Conservation (phyloP, 116 monocot species). For the Trichopus zeylanicus region DNA sequence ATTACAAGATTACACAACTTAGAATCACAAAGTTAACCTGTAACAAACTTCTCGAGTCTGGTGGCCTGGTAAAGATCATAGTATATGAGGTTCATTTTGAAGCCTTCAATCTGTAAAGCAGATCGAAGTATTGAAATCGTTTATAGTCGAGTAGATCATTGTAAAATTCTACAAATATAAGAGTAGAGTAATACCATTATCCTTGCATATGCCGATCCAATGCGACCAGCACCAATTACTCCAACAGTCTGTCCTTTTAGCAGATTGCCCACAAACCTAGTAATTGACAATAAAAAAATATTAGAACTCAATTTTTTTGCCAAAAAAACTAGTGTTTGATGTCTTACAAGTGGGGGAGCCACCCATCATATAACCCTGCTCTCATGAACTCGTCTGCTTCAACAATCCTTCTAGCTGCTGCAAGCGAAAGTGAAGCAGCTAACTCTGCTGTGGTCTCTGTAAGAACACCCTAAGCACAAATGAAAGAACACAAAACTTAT, state of each 20-base stretch:
- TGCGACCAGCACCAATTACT: constrained; percentile 94
- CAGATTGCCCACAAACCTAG: constrained; percentile 88
- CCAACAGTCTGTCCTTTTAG: constrained; percentile 98
- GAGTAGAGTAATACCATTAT: constrained; percentile 68
- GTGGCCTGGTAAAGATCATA: constrained; percentile 92
- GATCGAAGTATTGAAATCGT: constrained; percentile 71
- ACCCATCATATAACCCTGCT: constrained; percentile 87
- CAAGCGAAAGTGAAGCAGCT: constrained; percentile 80
- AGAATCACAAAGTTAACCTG: constrained; percentile 36
- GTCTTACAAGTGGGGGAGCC: constrained; percentile 86
- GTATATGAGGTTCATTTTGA: constrained; percentile 98
- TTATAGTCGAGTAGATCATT: too few relatives aligned
- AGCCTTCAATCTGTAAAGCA: constrained; percentile 71
- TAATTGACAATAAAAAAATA: background rate
- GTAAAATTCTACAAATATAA: background rate
- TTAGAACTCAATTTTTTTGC: too few relatives aligned
- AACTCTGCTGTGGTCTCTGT: constrained; percentile 95
- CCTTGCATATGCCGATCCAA: constrained; percentile 96
- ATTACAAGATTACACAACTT: background rate
- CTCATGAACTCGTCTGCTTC: constrained; percentile 98
- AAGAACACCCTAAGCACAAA: constrained; percentile 63
- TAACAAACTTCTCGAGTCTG: constrained; percentile 96
- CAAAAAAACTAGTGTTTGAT: too few relatives aligned
- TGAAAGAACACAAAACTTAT: too few relatives aligned
- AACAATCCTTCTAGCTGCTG: constrained; percentile 83